Evolutionary conservation across 768 basidiomycete species (phyloP).

Genomic region (Macrolepiota dolichaula): DNA sequence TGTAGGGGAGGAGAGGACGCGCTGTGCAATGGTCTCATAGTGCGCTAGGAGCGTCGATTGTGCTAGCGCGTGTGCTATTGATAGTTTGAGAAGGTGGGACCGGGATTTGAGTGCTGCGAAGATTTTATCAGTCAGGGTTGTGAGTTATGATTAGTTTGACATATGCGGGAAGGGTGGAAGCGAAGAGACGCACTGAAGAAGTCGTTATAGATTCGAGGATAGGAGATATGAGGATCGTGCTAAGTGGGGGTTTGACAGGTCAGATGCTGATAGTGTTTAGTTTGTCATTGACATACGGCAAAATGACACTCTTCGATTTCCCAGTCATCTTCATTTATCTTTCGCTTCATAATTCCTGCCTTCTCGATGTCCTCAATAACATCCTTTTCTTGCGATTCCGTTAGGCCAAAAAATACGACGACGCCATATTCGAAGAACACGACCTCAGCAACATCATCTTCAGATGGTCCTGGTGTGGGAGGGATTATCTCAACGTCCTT

Average conservation of each 20-base stretch:
- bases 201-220: constrained; percentile 93
- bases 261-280: constrained; percentile 4
- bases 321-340: constrained; percentile 69
- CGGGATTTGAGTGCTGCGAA: constrained; percentile 81
- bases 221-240: constrained; percentile 82
- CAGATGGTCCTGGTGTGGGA: neutral
- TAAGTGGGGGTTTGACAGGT: constrained; percentile 21
- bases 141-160: neutral
- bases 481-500: neutral
- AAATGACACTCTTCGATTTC: constrained; percentile 94
- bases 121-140: neutral
- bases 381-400: constrained; percentile 73
- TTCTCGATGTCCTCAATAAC: constrained; percentile 81
- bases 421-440: constrained; percentile 89
- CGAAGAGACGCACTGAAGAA: constrained; percentile 76
- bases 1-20: constrained; percentile 71
- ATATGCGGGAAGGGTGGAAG: neutral
- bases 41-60: constrained; percentile 91
- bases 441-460: constrained; percentile 62
- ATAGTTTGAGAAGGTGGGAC: constrained; percentile 86
- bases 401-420: constrained; percentile 86
- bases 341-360: constrained; percentile 65
- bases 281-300: constrained; percentile 45
- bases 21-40: constrained; percentile 77
- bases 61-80: constrained; percentile 91